Base-by-base conservation (phyloP, 306 rosid species). In the Coriaria nepalensis region DNA sequence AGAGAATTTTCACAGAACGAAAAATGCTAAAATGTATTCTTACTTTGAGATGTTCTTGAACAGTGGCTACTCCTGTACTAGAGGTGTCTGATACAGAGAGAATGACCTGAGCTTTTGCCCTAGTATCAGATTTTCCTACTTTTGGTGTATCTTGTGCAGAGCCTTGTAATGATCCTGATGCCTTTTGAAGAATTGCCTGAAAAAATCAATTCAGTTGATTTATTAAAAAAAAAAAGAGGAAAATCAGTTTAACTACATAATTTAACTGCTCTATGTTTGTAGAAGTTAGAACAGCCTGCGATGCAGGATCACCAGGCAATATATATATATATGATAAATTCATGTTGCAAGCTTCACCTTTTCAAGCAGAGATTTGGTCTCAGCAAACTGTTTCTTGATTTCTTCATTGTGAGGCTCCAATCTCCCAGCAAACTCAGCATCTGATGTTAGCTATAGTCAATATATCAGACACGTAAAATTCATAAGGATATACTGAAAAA, bases 341-440 rank as follows among this genome's bases (percentile, higher is more conserved):
- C 49, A 45, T 10, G 20, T n/a, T 5, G 40, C 15, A 37, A 57
- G 47, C 33, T 90, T 73, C 69, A 85, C 98, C 47, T 85, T 85
- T 54, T 83, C 94, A 55, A 71, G 72, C 65, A 77, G 61, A 55
- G 87, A 67, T 66, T 81, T 90, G 59, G 81, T 78, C 65, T 85
- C 98, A 10, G 78, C 66, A 62, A 73, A 78, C 48, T 90, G 98
- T 63, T 75, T 84, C 76, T 90, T 90, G 76, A 85, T 65, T 67
- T 90, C 98, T 73, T 82, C 85, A 71, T 90, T 90, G 53, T 75
- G 75, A 40, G 94, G 95, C 69, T 90, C 93, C 94, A 90, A 75
- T 68, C 85, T 77, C 67, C 79, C 64, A 68, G 94, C 83, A 79
- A 85, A 81, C 56, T 79, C 94, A 32, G 95, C 83, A 90, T 90